Evolutionary conservation across 192 early-diverging fungal species (phyloP), one percentile per base, ranked within the genome.

Genomic region (Rhizophagus sp.): DNA sequence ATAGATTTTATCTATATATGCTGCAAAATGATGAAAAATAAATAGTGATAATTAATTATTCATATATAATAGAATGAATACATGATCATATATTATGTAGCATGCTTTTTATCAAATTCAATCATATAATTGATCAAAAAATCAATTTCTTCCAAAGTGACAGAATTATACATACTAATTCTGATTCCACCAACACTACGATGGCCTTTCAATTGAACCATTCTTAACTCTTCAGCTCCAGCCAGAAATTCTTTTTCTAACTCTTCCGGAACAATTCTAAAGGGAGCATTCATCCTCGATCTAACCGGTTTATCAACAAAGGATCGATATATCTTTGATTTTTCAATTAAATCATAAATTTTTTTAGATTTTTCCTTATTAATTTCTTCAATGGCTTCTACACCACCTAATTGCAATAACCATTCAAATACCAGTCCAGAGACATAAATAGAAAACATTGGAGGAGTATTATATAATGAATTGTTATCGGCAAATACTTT

Each of bases 391-490:
- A 97, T 93, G 9, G 78, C 88, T 5, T 84, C 84, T 8, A 99
- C 75, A 2, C 96, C 96, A 8, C 93, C 91, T 47, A 47, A 12
- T 69, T 88, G 82, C 70, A 91, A 73, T 41, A 95, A 86, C 93
- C 94, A 95, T 78, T 97, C 90, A 87, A 97, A 95, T 22, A 97
- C 94, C 11, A 99, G 87, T 30, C 92, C 92, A 10, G 94, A 91
- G 63, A 99, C 91, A 85, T 98, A 99, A 80, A 99, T 96, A 4
- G 95, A 83, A 86, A 94, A 99, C 61, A 94, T 96, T 17, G 98
- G 97, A 62, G 98, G 98, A 39, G 98, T 99, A 81, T 99, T 97
- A 88, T 97, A 97, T 83, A 99, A 87, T 5, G 96, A 97, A 73
- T 91, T 88, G 77, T 95, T 91, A 62, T 93, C 89, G 71, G 87